Percentiles rank a stretch among this genome's conserved stretches.
phyloP scores from a whole-genome alignment of 306 rosid species.

The Vigna nakashimae region DNA sequence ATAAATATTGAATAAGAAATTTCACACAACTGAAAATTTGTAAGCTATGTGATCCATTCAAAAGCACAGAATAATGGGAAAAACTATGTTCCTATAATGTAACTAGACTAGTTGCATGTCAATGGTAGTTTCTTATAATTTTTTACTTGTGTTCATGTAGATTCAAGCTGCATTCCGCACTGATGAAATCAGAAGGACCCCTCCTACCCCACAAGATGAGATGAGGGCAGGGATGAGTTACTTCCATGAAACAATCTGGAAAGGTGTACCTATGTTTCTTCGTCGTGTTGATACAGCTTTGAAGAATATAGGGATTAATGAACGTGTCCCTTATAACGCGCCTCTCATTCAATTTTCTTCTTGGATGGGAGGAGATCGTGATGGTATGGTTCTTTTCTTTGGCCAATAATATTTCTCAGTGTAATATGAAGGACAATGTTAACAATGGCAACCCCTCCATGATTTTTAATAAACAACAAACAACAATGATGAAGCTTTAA shows the following conservation, averaged over 20 bases:
- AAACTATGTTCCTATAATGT: not conserved
- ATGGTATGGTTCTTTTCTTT: conserved; percentile 62
- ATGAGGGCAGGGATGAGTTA: conserved; percentile 98
- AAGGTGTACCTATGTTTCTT: conserved; percentile 83
- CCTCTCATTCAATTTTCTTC: conserved; percentile 90
- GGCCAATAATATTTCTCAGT: not conserved
- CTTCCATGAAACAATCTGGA: conserved; percentile 93
- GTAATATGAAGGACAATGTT: not conserved
- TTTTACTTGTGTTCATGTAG: conserved; percentile 49
- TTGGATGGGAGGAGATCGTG: conserved; percentile 99
- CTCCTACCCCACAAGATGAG: conserved; percentile 97
- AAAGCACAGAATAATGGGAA: not conserved
- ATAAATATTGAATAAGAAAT: conserved; percentile 13
- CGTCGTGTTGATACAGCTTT: conserved; percentile 91
- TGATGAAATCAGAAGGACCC: conserved; percentile 84
- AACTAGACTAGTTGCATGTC: conserved; percentile 1
- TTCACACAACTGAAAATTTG: conserved; percentile 11
- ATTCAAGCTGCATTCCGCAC: conserved; percentile 97
- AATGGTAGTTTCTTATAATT: not conserved
- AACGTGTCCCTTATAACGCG: conserved; percentile 86
- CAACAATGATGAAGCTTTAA: not conserved
- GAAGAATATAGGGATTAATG: conserved; percentile 78
- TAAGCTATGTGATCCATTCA: not conserved
- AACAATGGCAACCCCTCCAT: not conserved
- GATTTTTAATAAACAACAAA: not conserved